Conservation (phyloP, 768 basidiomycete species). For the Rhizopogon vesiculosus region DNA sequence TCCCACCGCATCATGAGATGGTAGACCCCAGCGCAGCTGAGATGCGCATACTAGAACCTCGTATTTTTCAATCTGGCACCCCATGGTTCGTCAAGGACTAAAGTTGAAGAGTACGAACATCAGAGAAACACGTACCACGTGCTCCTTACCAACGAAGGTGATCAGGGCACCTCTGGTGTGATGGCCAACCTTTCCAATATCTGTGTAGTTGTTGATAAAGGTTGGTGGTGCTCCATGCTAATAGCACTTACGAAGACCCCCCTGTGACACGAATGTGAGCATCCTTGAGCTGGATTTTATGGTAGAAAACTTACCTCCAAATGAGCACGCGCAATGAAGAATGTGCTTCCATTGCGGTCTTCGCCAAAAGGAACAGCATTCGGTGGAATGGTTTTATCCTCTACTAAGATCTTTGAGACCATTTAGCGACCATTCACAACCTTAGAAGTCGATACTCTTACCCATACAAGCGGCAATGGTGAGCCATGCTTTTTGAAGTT, state of each 20-base stretch:
- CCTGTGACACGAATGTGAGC: not conserved
- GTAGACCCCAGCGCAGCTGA: constrained; percentile 27
- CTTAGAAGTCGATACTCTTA: constrained; percentile 2
- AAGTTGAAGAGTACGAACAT: not conserved
- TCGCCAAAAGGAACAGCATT: constrained; percentile 24
- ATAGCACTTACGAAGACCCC: constrained; percentile 1
- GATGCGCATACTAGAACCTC: constrained; percentile 33
- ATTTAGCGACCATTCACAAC: not conserved
- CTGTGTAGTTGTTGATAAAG: constrained; percentile 8
- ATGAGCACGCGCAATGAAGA: constrained; percentile 22
- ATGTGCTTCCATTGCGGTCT: constrained; percentile 16
- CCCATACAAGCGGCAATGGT: constrained; percentile 24
- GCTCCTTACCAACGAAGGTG: constrained; percentile 29
- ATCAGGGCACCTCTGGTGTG: constrained; percentile 28
- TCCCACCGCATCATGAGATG: constrained; percentile 7
- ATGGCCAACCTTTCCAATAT: constrained; percentile 29
- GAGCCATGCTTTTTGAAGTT: constrained; percentile 13
- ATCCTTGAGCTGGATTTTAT: not conserved
- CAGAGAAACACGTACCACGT: constrained; percentile 15
- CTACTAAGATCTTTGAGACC: constrained; percentile 16
- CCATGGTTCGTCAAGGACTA: constrained; percentile 1
- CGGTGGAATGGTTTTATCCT: constrained; percentile 23
- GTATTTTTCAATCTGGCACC: constrained; percentile 22
- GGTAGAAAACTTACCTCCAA: not conserved
- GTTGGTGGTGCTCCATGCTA: not conserved